Percentiles rank a stretch among this genome's conserved stretches.
Conservation (phyloP, 192 early-diverging fungal species). For the Paraglomus brasilianum region DNA sequence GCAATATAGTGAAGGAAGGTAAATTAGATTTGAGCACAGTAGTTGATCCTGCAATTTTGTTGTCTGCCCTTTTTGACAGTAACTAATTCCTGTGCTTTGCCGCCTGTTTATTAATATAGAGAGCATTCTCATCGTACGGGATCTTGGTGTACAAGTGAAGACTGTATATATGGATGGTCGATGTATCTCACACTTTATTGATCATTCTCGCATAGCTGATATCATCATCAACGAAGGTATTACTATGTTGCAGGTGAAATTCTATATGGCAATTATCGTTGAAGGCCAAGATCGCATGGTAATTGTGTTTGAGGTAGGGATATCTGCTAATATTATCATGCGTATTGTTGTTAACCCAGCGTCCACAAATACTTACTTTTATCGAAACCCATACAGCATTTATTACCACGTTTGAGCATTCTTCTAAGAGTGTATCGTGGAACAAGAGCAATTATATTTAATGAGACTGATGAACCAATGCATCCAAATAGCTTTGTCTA, state of each 20-base stretch:
- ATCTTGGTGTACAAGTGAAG: conserved; percentile 70
- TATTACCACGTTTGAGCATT: conserved; percentile 48
- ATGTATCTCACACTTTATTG: conserved; percentile 59
- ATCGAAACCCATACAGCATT: conserved; percentile 36
- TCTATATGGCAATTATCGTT: conserved; percentile 70
- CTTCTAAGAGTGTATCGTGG: conserved; percentile 54
- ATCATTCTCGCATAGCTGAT: conserved; percentile 57
- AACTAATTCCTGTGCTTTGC: background rate
- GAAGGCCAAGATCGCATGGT: conserved; percentile 59
- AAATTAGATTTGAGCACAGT: background rate
- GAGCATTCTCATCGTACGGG: conserved; percentile 60
- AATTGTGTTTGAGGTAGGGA: conserved; percentile 68
- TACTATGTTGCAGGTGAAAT: conserved; percentile 66
- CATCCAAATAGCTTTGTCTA: no score
- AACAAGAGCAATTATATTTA: conserved; percentile 50
- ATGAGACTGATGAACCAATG: conserved; percentile 36
- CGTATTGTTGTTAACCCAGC: background rate
- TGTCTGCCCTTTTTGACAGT: background rate
- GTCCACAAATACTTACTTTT: background rate
- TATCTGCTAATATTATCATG: background rate
- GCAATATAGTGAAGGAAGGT: conserved; percentile 40
- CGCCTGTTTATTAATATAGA: conserved; percentile 40
- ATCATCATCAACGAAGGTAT: conserved; percentile 80
- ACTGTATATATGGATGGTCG: conserved; percentile 54
- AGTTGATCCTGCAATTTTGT: background rate